A percentile compares a stretch with the other conserved stretches of the same genome.
These are phyloP conservation scores for Claviceps monticola DNA, from an alignment of 2,329 filamentous ascomycete genomes.

Conservation along the genomic window DNA sequence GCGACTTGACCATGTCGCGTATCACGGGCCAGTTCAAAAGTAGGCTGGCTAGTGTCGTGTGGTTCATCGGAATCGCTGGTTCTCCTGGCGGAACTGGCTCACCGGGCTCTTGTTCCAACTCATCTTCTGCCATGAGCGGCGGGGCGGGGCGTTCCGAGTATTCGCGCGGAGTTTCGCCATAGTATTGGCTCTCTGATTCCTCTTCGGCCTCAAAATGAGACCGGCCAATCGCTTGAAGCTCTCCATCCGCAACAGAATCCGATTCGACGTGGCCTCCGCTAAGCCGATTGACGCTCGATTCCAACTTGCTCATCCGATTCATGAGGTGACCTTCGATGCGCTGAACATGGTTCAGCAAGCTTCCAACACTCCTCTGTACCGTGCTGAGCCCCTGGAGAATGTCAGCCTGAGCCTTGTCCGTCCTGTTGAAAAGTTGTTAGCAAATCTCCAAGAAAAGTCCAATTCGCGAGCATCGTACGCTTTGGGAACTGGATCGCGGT, in stretches of 20 bases:
- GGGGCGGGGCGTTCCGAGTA: slow-evolving; percentile 15
- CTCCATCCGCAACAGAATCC: slow-evolving; percentile 18
- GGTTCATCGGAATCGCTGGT: slow-evolving; percentile 66
- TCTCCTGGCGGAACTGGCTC: slow-evolving; percentile 41
- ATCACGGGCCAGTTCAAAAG: slow-evolving; percentile 63
- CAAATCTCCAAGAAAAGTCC: neutral
- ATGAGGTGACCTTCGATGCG: slow-evolving; percentile 28
- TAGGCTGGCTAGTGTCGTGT: slow-evolving; percentile 80
- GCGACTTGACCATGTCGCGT: slow-evolving; percentile 41
- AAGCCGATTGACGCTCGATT: slow-evolving; percentile 11
- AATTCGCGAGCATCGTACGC: slow-evolving; percentile 43
- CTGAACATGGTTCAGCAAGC: slow-evolving; percentile 23
- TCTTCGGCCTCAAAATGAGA: slow-evolving; percentile 7
- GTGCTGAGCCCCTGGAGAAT: slow-evolving; percentile 41
- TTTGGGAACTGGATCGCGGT: slow-evolving; percentile 80
- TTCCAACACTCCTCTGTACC: slow-evolving; percentile 24
- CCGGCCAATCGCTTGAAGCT: slow-evolving; percentile 12
- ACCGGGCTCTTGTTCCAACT: slow-evolving; percentile 36
- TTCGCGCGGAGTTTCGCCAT: slow-evolving; percentile 13
- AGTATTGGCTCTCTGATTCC: slow-evolving; percentile 8
- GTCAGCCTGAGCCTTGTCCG: slow-evolving; percentile 47
- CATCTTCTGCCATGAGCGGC: slow-evolving; percentile 28
- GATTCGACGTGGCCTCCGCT: slow-evolving; percentile 11
- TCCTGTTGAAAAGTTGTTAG: slow-evolving; percentile 20
- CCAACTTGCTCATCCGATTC: slow-evolving; percentile 21